phyloP scores from a whole-genome alignment of 148 eudicot species.

The Vaccinium macrocarpon region DNA sequence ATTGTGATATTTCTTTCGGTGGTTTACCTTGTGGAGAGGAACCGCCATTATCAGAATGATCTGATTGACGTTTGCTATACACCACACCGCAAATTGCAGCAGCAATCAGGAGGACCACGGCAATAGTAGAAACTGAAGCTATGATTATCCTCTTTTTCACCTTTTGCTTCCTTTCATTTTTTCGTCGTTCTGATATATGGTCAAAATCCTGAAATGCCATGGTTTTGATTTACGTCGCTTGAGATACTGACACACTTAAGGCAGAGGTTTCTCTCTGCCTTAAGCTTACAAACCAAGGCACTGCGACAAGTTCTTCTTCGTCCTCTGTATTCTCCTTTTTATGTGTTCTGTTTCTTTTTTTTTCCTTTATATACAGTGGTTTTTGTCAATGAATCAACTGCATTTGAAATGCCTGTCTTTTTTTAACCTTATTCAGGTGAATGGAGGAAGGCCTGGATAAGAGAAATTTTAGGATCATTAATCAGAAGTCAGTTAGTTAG shows the following conservation, averaged over 20 bases:
- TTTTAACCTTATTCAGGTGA: conserved; percentile 1
- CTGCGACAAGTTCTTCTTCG: background rate
- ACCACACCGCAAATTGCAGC: conserved; percentile 38
- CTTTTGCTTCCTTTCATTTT: conserved; percentile 45
- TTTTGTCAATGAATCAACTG: background rate
- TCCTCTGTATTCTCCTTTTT: background rate
- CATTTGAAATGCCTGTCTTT: conserved; percentile 19
- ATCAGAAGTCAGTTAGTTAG: conserved; percentile 9
- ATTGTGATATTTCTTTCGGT: conserved; percentile 7
- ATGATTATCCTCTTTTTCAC: conserved; percentile 36
- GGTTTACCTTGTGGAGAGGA: conserved; percentile 1
- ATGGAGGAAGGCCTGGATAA: conserved; percentile 26
- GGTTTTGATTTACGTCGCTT: background rate
- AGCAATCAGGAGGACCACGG: conserved; percentile 37
- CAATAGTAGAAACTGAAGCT: conserved; percentile 16
- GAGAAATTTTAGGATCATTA: conserved; percentile 40
- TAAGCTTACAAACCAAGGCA: background rate
- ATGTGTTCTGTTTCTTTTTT: conserved; percentile 21
- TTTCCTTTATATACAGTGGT: conserved; percentile 16
- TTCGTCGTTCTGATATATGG: conserved; percentile 58
- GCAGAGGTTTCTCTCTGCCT: conserved; percentile 18
- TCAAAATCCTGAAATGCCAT: conserved; percentile 84
- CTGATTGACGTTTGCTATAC: conserved; percentile 15
- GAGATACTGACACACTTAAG: background rate
- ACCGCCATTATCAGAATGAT: background rate